phyloP scores from a whole-genome alignment of 805 yeast species.

The Candida coquimbonensis region DNA sequence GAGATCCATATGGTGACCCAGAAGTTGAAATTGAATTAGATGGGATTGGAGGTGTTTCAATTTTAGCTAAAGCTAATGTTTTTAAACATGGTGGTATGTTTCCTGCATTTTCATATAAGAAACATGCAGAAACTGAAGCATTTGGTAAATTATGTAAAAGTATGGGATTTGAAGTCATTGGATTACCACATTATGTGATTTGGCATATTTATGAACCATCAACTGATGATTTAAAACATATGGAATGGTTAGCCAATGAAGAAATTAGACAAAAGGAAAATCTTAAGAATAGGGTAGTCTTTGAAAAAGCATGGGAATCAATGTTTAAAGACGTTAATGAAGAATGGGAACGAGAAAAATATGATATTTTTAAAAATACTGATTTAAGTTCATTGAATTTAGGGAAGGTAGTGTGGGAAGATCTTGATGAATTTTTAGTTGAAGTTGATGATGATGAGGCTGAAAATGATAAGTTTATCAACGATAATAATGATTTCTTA shows the following conservation, averaged over 20 bases:
- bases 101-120: slow-evolving; percentile 93
- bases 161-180: slow-evolving; percentile 83
- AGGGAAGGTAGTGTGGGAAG: slow-evolving; percentile 64
- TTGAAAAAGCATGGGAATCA: slow-evolving; percentile 64
- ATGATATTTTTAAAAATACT: slow-evolving; percentile 66
- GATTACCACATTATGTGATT: slow-evolving; percentile 89
- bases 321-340: slow-evolving; percentile 73
- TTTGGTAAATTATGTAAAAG: slow-evolving; percentile 84
- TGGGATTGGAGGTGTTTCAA: slow-evolving; percentile 97
- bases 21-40: slow-evolving; percentile 89
- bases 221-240: slow-evolving; percentile 77
- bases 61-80: slow-evolving; percentile 78
- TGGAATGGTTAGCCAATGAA: slow-evolving; percentile 86
- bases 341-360: slow-evolving; percentile 69
- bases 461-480: slow-evolving; percentile 12
- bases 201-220: slow-evolving; percentile 98
- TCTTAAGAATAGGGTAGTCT: slow-evolving; percentile 54
- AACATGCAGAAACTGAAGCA: slow-evolving; percentile 97
- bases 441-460: slow-evolving; percentile 19
- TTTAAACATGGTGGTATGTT: slow-evolving; percentile 87
- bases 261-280: slow-evolving; percentile 60
- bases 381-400: slow-evolving; percentile 47
- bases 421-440: slow-evolving; percentile 36
- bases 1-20: slow-evolving; percentile 94
- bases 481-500: slow-evolving; percentile 16